Evolutionary conservation across 495 filamentous ascomycete species (phyloP).

Genomic region (Pseudotulostoma volvatum): DNA sequence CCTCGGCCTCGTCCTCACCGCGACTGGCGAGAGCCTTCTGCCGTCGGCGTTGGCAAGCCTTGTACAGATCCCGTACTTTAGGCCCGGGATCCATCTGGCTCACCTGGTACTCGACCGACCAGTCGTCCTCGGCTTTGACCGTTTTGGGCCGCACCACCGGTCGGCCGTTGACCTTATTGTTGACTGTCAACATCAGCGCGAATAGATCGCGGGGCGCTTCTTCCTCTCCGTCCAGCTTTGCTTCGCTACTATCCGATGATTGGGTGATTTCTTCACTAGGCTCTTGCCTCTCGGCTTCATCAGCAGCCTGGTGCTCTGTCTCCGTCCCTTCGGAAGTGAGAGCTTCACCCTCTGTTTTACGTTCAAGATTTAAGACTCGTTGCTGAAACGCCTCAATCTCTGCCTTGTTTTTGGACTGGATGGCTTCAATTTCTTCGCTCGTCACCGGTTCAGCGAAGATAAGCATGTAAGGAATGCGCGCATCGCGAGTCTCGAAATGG

Average conservation of each 20-base stretch:
- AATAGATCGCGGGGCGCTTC: slow-evolving; percentile 28
- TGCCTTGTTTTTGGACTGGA: slow-evolving; percentile 48
- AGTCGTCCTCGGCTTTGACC: slow-evolving; percentile 37
- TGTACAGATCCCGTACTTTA: slow-evolving; percentile 32
- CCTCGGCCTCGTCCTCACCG: slow-evolving; percentile 20
- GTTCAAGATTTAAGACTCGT: slow-evolving; percentile 28
- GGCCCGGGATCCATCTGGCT: slow-evolving; percentile 30
- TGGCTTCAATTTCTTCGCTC: slow-evolving; percentile 48
- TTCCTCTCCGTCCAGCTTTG: slow-evolving; percentile 8
- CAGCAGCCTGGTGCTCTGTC: slow-evolving; percentile 8
- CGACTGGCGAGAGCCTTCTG: slow-evolving; percentile 22
- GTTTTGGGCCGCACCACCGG: slow-evolving; percentile 42
- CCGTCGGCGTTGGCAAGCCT: slow-evolving; percentile 33
- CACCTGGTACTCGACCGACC: slow-evolving; percentile 64
- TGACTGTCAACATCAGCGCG: slow-evolving; percentile 50
- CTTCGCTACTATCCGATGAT: background rate
- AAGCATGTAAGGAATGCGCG: slow-evolving; percentile 54
- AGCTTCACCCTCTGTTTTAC: slow-evolving; percentile 9
- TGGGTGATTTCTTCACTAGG: background rate
- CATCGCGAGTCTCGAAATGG: slow-evolving; percentile 66
- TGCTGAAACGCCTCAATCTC: slow-evolving; percentile 53
- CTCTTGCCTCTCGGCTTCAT: slow-evolving; percentile 12
- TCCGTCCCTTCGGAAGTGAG: slow-evolving; percentile 9
- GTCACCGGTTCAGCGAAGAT: slow-evolving; percentile 77
- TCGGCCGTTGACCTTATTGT: slow-evolving; percentile 54